phyloP scores from a whole-genome alignment of 768 basidiomycete species.

The Tricholoma terreum region DNA sequence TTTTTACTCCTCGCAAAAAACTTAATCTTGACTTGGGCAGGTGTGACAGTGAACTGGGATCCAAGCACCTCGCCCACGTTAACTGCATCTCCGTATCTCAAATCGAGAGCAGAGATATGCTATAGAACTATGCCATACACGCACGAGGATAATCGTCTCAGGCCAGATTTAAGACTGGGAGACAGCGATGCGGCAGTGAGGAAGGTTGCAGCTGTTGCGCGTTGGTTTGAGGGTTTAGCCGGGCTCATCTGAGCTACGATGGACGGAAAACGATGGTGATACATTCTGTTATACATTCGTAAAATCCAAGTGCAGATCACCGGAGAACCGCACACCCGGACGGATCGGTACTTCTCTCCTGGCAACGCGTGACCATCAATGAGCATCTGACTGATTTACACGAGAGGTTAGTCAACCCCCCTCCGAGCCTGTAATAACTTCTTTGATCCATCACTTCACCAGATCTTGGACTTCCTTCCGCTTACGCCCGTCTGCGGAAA shows the following conservation, averaged over 20 bases:
- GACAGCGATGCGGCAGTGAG: slow-evolving; percentile 65
- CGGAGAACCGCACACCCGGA: too few relatives aligned
- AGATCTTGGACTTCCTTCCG: not conserved
- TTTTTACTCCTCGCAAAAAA: not conserved
- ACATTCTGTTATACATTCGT: too few relatives aligned
- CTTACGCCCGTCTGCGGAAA: not conserved
- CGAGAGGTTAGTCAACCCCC: not conserved
- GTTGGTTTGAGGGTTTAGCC: slow-evolving; percentile 75
- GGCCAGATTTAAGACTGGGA: slow-evolving; percentile 73
- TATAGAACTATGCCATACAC: slow-evolving; percentile 74
- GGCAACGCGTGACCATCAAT: too few relatives aligned
- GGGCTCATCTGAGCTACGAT: slow-evolving; percentile 36
- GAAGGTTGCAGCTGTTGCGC: slow-evolving; percentile 60
- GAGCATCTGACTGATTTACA: not conserved
- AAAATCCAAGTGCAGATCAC: too few relatives aligned
- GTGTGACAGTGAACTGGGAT: slow-evolving; percentile 50
- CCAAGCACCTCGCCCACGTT: slow-evolving; percentile 44
- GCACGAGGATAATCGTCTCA: slow-evolving; percentile 53
- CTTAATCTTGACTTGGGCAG: slow-evolving; percentile 27
- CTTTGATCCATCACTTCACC: not conserved
- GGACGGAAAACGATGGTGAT: too few relatives aligned
- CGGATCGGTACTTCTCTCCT: too few relatives aligned
- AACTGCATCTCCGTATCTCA: slow-evolving; percentile 67
- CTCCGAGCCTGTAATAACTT: too few relatives aligned
- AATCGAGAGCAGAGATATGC: slow-evolving; percentile 63